Percentiles rank a stretch among this genome's conserved stretches.
These are phyloP conservation scores for Sporothrix luriei DNA, from an alignment of 2,329 filamentous ascomycete species.

Conservation along the genomic window DNA sequence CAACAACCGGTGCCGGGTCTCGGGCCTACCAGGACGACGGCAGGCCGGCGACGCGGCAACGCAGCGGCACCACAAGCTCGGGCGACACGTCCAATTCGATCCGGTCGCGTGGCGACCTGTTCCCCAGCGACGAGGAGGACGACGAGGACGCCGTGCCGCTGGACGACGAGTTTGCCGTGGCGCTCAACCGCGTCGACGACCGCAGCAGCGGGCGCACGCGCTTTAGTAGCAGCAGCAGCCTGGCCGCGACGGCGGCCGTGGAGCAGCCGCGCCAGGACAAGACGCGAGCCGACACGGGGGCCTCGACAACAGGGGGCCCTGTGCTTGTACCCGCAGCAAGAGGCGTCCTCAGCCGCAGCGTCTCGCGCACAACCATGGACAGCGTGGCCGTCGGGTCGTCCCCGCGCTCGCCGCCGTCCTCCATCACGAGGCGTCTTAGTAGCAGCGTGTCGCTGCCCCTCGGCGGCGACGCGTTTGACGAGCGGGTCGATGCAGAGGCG, in stretches of 20 bases:
- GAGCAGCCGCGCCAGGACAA: slow-evolving; percentile 49
- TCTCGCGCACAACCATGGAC: slow-evolving; percentile 60
- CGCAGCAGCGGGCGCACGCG: slow-evolving; percentile 67
- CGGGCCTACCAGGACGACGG: background rate
- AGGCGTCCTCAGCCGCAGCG: slow-evolving; percentile 51
- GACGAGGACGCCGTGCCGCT: slow-evolving; percentile 92
- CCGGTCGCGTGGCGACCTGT: slow-evolving; percentile 84
- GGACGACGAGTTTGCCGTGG: slow-evolving; percentile 88
- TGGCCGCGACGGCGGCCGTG: slow-evolving; percentile 72
- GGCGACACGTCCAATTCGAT: slow-evolving; percentile 82
- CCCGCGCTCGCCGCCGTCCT: slow-evolving; percentile 55
- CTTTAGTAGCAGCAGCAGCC: slow-evolving; percentile 48
- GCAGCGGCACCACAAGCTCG: slow-evolving; percentile 78
- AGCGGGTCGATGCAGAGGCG: slow-evolving; percentile 11
- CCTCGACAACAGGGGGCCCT: slow-evolving; percentile 6
- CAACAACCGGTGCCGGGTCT: background rate
- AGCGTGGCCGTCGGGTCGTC: slow-evolving; percentile 42
- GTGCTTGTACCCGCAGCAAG: background rate
- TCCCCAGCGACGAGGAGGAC: slow-evolving; percentile 81
- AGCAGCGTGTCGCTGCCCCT: slow-evolving; percentile 33
- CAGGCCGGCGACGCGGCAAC: slow-evolving; percentile 51
- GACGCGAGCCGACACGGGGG: slow-evolving; percentile 34
- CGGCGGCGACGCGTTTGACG: slow-evolving; percentile 6
- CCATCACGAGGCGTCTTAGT: slow-evolving; percentile 35
- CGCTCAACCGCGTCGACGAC: slow-evolving; percentile 79